Percentiles rank a stretch among this genome's conserved stretches.
These are phyloP conservation scores for Suillus fuscotomentosus DNA, from an alignment of 768 basidiomycete species.

Conservation along the genomic window DNA sequence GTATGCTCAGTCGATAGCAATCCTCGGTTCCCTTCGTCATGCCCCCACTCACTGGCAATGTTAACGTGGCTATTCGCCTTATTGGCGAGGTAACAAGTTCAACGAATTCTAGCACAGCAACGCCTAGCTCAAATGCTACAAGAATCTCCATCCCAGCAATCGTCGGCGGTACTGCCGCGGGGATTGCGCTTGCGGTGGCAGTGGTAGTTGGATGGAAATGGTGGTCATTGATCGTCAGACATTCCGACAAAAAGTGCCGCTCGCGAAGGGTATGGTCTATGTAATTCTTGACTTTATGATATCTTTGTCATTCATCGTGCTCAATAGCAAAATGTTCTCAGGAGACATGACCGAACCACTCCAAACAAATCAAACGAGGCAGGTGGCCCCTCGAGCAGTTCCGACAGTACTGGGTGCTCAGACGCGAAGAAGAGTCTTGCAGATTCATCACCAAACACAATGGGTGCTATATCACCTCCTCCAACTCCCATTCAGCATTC, in stretches of 20 bases:
- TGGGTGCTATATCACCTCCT: background rate
- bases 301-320: background rate
- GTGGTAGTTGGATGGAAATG: constrained; percentile 44
- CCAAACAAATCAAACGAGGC: background rate
- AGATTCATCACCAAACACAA: background rate
- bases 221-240: constrained; percentile 33
- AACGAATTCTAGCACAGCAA: background rate
- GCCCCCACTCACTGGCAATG: background rate
- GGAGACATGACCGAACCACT: background rate
- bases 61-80: background rate
- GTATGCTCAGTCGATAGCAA: background rate
- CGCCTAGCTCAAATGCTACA: background rate
- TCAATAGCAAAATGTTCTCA: constrained; percentile 2
- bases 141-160: constrained; percentile 48
- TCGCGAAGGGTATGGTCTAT: background rate
- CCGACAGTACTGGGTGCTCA: background rate
- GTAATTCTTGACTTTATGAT: background rate
- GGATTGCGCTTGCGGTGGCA: constrained; percentile 44
- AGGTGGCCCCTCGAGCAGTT: background rate
- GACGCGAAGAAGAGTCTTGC: background rate
- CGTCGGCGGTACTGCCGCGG: constrained; percentile 48
- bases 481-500: background rate
- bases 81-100: background rate
- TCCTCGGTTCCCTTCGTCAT: background rate
- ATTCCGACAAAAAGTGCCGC: background rate